phyloP scores from a whole-genome alignment of 371 early-diverging fungal species.

The Mucor indicus region DNA sequence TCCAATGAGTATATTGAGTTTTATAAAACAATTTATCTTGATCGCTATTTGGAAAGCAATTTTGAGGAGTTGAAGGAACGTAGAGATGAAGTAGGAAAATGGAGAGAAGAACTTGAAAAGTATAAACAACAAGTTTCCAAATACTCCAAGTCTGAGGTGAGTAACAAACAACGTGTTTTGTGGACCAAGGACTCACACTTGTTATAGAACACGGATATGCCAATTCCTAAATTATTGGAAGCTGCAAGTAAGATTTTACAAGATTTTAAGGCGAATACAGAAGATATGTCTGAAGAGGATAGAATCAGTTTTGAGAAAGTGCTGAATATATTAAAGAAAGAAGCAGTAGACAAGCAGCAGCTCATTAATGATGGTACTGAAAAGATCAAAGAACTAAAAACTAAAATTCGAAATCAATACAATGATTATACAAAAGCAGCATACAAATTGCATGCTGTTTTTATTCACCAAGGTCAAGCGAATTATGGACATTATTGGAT shows the following conservation, averaged over 20 bases:
- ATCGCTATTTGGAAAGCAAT: constrained; percentile 50
- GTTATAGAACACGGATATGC: constrained; percentile 29
- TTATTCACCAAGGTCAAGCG: constrained; percentile 69
- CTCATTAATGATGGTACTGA: constrained; percentile 9
- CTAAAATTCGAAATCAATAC: constrained; percentile 30
- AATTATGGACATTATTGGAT: constrained; percentile 91
- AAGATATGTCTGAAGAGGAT: background rate
- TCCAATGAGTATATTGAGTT: constrained; percentile 61
- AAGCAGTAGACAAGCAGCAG: constrained; percentile 13
- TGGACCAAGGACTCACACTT: background rate
- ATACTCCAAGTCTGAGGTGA: constrained; percentile 32
- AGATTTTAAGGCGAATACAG: constrained; percentile 5
- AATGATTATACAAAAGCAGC: constrained; percentile 34
- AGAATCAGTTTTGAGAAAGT: constrained; percentile 11
- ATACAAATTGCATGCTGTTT: constrained; percentile 69
- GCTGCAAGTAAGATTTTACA: constrained; percentile 31
- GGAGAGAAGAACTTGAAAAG: constrained; percentile 31
- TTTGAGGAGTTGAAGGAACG: constrained; percentile 29
- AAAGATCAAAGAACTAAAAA: constrained; percentile 14
- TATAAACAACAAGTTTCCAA: constrained; percentile 23
- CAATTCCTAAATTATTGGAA: constrained; percentile 41
- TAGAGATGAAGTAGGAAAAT: constrained; percentile 30
- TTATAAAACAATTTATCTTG: constrained; percentile 53
- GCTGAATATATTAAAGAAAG: constrained; percentile 19
- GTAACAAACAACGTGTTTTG: background rate